Evolutionary conservation across 2,329 filamentous ascomycete genomes (phyloP).

Genomic region (Ceratocystis destructans): DNA sequence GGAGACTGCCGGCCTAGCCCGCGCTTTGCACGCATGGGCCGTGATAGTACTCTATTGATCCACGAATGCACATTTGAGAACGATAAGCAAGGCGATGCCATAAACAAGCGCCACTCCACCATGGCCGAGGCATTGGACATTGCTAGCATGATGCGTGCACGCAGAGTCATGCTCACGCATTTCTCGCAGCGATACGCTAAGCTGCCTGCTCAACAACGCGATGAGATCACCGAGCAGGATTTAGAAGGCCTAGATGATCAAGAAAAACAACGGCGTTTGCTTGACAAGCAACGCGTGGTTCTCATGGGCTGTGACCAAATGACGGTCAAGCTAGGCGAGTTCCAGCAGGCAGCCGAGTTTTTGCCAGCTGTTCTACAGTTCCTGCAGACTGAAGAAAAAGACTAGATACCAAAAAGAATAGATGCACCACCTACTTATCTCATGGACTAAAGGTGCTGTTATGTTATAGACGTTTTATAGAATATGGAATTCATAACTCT

Average conservation of each 20-base stretch:
- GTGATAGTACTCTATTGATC: slow-evolving; percentile 66
- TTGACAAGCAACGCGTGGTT: slow-evolving; percentile 42
- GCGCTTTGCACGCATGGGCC: slow-evolving; percentile 56
- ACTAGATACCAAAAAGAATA: background rate
- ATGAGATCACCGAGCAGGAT: slow-evolving; percentile 34
- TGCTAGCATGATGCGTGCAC: slow-evolving; percentile 63
- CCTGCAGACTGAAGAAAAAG: slow-evolving; percentile 31
- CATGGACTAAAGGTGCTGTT: background rate
- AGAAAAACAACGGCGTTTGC: slow-evolving; percentile 25
- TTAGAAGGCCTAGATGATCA: slow-evolving; percentile 23
- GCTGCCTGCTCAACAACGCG: slow-evolving; percentile 38
- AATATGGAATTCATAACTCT: background rate
- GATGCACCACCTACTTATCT: background rate
- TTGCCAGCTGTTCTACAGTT: slow-evolving; percentile 41
- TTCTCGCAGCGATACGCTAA: slow-evolving; percentile 92
- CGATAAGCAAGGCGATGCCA: slow-evolving; percentile 61
- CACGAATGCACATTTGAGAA: slow-evolving; percentile 97
- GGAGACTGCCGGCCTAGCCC: slow-evolving; percentile 78
- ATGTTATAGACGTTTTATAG: background rate
- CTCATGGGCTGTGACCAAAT: slow-evolving; percentile 70
- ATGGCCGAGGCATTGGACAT: slow-evolving; percentile 72
- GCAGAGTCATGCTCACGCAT: slow-evolving; percentile 74
- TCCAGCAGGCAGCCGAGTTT: slow-evolving; percentile 50
- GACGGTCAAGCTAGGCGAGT: slow-evolving; percentile 56
- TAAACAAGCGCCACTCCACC: slow-evolving; percentile 82